Evolutionary conservation across 495 filamentous ascomycete species (phyloP), one percentile per base, ranked within the genome.

Genomic region (Neurospora pannonica): DNA sequence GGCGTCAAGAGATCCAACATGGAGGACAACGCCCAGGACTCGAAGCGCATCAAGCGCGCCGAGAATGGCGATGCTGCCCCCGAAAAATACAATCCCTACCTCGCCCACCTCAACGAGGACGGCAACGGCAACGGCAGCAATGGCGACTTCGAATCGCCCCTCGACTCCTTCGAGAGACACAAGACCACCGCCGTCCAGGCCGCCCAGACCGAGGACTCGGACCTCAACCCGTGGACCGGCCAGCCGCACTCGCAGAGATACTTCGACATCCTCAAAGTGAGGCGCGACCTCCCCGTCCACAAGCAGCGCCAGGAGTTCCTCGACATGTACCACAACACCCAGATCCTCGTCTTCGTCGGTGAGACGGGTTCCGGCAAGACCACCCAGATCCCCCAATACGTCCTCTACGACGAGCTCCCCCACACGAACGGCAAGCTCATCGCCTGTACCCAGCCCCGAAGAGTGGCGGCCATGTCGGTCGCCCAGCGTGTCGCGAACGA

Each of bases 281-380:
- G 97, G 74, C 90, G 95, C 77, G 90, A 93, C 76, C 88, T 99
- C 54, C 97, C 97, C 24, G 95, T 99, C 36, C 90, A 95, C 81
- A 88, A 90, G 74, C 97, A 99, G 81, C 90, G 95, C 80, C 92
- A 96, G 82, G 94, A 98, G 81, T 99, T 99, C 83, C 86, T 99
- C 46, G 86, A 93, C 76, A 87, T 95, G 77, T 99, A 96, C 83
- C 97, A 98, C 75, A 89, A 91, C 80, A 92, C 90, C 13, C 97
- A 98, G 81, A 97, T 98, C 75, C 88, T 99, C 36, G 96, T 99
- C 78, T 97, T 99, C 78, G 97, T 99, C 74, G 97, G 97, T 85
- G 96, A 99, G 86, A 99, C 96, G 3, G 96, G 96, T 91, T 99
- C 96, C 77, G 96, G 96, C 82, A 99, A 99, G 84, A 99, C 96